Evolutionary conservation across 495 filamentous ascomycete genomes (phyloP), one percentile per base, ranked within the genome.

Genomic region (Hypoxylon lienhwacheense): DNA sequence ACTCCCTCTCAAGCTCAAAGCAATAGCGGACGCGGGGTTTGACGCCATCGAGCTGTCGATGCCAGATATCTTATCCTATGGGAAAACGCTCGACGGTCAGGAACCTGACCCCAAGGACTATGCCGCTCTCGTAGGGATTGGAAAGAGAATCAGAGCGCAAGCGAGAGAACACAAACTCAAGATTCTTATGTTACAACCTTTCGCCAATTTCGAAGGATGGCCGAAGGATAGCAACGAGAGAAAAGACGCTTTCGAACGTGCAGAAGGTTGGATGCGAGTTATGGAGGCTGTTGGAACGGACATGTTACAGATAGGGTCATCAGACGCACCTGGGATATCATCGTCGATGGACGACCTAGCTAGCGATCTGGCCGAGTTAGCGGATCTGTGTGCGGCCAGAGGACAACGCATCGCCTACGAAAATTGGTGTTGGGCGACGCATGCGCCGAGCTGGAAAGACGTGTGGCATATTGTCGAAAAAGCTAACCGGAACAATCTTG

Each of bases 371-470:
- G 72, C 71, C 15, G 72, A 82, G 42, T 73, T 92, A 12, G 81
- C 80, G 8, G 84, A 89, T 37, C 66, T 89, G 49, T 78, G 88
- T 1, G 77, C 80, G 2, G 57, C 70, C 16, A 72, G 78, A 17
- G 72, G 75, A 0, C 79, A 81, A 55, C 73, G 81, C 6, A 67
- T 92, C 7, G 87, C 87, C 1, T 92, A 91, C 52, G 88, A 92
- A 66, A 90, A 91, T 55, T 90, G 88, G 87, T 89, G 86, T 69
- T 92, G 88, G 89, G 83, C 85, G 0, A 85, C 85, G 0, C 79
- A 82, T 21, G 87, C 87, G 0, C 83, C 83, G 4, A 75, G 67
- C 5, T 92, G 87, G 87, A 77, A 73, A 45, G 74, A 81, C 19
- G 83, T 84, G 8, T 90, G 84, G 82, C 72, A 81, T 1, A 85